Conservation (phyloP, 2,329 filamentous ascomycete genomes). For the Xylaria sp. region DNA sequence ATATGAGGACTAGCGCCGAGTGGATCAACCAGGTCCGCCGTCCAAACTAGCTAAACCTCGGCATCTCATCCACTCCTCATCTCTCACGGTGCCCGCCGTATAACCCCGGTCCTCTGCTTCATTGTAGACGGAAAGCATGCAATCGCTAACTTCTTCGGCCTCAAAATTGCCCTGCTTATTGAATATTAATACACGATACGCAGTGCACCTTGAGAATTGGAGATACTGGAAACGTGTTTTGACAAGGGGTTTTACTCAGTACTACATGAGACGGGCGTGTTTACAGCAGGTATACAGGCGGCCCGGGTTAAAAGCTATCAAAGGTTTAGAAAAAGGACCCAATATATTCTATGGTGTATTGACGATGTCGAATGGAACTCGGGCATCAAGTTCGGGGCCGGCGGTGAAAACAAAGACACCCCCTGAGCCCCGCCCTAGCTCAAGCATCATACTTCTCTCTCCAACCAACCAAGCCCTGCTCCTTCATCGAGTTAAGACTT, state of each 20-base stretch:
- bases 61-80: constrained; percentile 22
- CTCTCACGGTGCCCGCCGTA: constrained; percentile 1
- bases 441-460: constrained; percentile 85
- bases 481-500: constrained; percentile 85
- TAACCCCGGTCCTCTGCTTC: constrained; percentile 11
- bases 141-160: constrained; percentile 6
- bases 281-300: neutral
- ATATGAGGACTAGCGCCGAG: constrained; percentile 16
- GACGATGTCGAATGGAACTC: constrained; percentile 20
- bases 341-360: neutral
- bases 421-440: constrained; percentile 53
- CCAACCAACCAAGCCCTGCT: constrained; percentile 88
- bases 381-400: constrained; percentile 19
- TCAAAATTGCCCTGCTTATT: neutral
- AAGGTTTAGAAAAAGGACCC: neutral
- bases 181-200: neutral
- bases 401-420: constrained; percentile 23
- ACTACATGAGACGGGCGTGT: constrained; percentile 6
- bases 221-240: constrained; percentile 8
- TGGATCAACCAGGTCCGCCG: constrained; percentile 17
- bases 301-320: neutral
- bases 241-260: neutral
- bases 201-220: neutral
- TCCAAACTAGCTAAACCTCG: constrained; percentile 28
- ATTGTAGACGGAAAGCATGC: constrained; percentile 25